Conservation (phyloP, 345 rosid genomes). For the Eucalyptus microcorys region DNA sequence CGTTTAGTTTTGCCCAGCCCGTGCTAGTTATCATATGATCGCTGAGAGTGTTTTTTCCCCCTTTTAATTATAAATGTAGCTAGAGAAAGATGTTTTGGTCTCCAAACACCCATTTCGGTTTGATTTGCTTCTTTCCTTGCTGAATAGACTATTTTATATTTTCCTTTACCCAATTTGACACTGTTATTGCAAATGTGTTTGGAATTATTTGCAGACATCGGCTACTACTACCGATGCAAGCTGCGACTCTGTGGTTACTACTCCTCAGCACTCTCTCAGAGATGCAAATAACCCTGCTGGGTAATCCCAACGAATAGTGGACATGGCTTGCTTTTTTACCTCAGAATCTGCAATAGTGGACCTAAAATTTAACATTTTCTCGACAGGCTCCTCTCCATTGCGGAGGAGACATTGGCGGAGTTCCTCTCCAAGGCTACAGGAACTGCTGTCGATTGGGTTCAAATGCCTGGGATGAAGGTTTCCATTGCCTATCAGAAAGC, state of each 20-base stretch:
- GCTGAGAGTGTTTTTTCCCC: neutral
- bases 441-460: slow-evolving; percentile 99
- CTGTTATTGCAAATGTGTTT: neutral
- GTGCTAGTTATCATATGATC: neutral
- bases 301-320: slow-evolving; percentile 17
- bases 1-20: neutral
- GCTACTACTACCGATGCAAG: slow-evolving; percentile 78
- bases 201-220: slow-evolving; percentile 31
- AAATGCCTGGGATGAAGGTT: slow-evolving; percentile 99
- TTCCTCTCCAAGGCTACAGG: slow-evolving; percentile 99
- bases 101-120: neutral
- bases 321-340: neutral
- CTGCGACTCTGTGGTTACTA: slow-evolving; percentile 91
- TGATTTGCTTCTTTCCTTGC: neutral
- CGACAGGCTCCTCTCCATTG: slow-evolving; percentile 89
- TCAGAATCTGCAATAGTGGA: neutral
- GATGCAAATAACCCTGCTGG: slow-evolving; percentile 99
- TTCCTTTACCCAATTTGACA: neutral
- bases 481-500: neutral
- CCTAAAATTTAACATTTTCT: neutral
- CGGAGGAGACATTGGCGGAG: slow-evolving; percentile 99
- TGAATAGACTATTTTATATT: neutral
- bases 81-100: neutral
- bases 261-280: slow-evolving; percentile 88
- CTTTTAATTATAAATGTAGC: neutral